Evolutionary conservation across 2,329 filamentous ascomycete species (phyloP).

Genomic region (Ceratocystis eucalypticola): DNA sequence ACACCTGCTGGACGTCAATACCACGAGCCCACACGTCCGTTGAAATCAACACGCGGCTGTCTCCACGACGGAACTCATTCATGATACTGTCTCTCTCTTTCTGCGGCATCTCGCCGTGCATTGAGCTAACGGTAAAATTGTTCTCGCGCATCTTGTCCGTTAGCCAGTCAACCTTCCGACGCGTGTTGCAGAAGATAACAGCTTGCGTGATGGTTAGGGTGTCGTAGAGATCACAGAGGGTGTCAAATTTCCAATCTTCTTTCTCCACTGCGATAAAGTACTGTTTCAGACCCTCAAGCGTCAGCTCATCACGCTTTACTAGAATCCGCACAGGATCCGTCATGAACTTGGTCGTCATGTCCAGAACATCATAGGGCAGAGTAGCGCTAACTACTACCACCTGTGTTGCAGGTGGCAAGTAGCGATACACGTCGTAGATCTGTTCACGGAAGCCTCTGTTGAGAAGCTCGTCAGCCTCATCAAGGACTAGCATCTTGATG

Average conservation of each 20-base stretch:
- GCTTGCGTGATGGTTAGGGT: constrained; percentile 97
- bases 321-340: constrained; percentile 91
- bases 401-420: constrained; percentile 89
- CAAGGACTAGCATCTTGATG: constrained; percentile 51
- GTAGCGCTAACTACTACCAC: constrained; percentile 97
- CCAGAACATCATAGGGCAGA: constrained; percentile 90
- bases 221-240: constrained; percentile 95
- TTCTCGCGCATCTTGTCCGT: constrained; percentile 99
- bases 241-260: constrained; percentile 99
- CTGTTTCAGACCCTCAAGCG: constrained; percentile 92
- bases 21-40: constrained; percentile 97
- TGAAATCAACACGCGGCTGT: constrained; percentile 89
- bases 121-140: constrained; percentile 95
- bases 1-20: constrained; percentile 98
- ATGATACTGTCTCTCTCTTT: constrained; percentile 98
- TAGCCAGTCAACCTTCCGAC: constrained; percentile 97
- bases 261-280: constrained; percentile 99
- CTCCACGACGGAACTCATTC: constrained; percentile 96
- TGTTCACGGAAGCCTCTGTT: constrained; percentile 96
- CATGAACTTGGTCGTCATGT: constrained; percentile 99
- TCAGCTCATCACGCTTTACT: constrained; percentile 97
- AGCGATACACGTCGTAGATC: constrained; percentile 97
- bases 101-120: constrained; percentile 99
- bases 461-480: constrained; percentile 52
- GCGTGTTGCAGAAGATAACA: constrained; percentile 98